phyloP scores from a whole-genome alignment of 352 stramenopile species.

The Phytophthora quininea region DNA sequence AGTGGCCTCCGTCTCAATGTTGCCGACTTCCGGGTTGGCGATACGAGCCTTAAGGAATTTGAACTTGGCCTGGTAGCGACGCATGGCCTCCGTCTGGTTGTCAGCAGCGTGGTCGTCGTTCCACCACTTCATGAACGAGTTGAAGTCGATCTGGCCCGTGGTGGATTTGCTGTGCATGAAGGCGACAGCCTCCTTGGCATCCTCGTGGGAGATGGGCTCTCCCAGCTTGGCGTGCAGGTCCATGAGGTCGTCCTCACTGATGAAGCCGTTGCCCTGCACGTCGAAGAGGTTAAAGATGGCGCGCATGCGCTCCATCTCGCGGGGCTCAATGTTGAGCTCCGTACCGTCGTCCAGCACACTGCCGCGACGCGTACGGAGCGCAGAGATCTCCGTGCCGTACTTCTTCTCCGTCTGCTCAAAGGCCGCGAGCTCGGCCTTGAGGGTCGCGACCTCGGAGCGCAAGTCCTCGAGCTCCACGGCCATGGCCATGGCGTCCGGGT shows the following conservation, averaged over 20 bases:
- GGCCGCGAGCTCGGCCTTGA: slow-evolving; percentile 72
- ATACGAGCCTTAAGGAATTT: slow-evolving; percentile 91
- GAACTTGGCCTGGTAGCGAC: slow-evolving; percentile 87
- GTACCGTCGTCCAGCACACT: slow-evolving; percentile 81
- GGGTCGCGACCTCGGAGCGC: slow-evolving; percentile 68
- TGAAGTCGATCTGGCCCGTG: slow-evolving; percentile 81
- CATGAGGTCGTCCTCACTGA: slow-evolving; percentile 75
- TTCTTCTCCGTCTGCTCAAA: slow-evolving; percentile 86
- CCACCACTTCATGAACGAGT: slow-evolving; percentile 91
- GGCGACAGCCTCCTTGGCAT: slow-evolving; percentile 71
- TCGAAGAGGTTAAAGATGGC: slow-evolving; percentile 87
- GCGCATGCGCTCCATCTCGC: slow-evolving; percentile 88
- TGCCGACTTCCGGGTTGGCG: slow-evolving; percentile 80
- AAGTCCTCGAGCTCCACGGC: slow-evolving; percentile 76
- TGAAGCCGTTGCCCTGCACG: slow-evolving; percentile 80
- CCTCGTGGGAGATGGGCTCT: slow-evolving; percentile 78
- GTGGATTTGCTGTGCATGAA: slow-evolving; percentile 68
- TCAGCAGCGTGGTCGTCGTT: slow-evolving; percentile 79
- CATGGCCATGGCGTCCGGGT: slow-evolving; percentile 70
- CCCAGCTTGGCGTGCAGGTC: slow-evolving; percentile 85
- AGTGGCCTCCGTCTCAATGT: slow-evolving; percentile 76
- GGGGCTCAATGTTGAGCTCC: slow-evolving; percentile 76
- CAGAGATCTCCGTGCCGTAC: slow-evolving; percentile 62
- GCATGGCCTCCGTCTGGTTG: slow-evolving; percentile 81
- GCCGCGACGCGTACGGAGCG: slow-evolving; percentile 61